Conservation (phyloP, 2,329 filamentous ascomycete genomes). For the Pseudogymnoascus sp. region DNA sequence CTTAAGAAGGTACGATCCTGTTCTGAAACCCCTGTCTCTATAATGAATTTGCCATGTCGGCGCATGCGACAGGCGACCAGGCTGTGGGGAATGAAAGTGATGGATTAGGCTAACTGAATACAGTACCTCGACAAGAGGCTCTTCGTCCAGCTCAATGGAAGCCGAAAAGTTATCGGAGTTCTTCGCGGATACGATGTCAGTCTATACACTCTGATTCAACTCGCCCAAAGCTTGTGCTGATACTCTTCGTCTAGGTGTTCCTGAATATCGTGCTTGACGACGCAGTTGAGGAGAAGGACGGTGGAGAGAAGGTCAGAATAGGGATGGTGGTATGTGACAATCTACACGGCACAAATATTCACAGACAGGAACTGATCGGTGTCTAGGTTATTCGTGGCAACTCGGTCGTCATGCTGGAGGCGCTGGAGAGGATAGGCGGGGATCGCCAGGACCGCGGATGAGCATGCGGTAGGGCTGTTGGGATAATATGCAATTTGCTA, state of each 20-base stretch:
- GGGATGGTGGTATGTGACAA: slow-evolving; percentile 74
- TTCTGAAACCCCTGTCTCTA: slow-evolving; percentile 9
- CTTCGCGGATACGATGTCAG: slow-evolving; percentile 92
- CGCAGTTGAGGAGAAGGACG: slow-evolving; percentile 86
- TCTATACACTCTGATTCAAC: neutral
- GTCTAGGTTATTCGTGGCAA: slow-evolving; percentile 86
- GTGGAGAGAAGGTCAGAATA: slow-evolving; percentile 80
- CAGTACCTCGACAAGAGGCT: slow-evolving; percentile 99
- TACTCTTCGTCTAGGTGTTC: slow-evolving; percentile 61
- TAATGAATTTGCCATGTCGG: neutral
- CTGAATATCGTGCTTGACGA: slow-evolving; percentile 97
- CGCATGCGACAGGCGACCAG: slow-evolving; percentile 4
- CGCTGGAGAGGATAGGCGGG: slow-evolving; percentile 58
- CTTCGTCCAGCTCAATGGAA: slow-evolving; percentile 95
- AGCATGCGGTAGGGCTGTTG: neutral
- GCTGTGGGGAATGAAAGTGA: neutral
- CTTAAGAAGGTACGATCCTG: slow-evolving; percentile 74
- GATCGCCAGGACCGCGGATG: slow-evolving; percentile 39
- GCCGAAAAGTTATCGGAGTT: slow-evolving; percentile 91
- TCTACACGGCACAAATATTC: neutral
- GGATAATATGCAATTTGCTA: slow-evolving; percentile 6
- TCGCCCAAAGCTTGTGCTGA: neutral
- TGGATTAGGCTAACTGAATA: slow-evolving; percentile 12
- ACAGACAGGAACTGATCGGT: slow-evolving; percentile 21
- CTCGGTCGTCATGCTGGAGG: slow-evolving; percentile 97